Evolutionary conservation across 805 yeast species (phyloP).

Genomic region (Ogataea allantospora): DNA sequence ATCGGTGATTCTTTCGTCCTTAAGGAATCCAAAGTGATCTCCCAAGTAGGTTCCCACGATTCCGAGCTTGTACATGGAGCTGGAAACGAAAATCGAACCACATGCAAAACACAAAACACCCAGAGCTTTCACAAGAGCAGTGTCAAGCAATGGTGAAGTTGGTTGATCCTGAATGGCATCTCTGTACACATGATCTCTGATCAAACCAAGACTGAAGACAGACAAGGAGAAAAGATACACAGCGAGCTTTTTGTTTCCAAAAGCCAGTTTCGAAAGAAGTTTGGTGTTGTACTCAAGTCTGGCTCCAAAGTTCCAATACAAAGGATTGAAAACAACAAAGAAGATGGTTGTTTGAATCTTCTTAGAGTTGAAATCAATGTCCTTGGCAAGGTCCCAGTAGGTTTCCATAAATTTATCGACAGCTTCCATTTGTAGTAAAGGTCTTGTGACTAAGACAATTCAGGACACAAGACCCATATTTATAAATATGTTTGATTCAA

Average conservation of each 20-base stretch:
- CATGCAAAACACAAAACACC: conserved; percentile 56
- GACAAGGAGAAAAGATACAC: conserved; percentile 82
- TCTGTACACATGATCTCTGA: conserved; percentile 75
- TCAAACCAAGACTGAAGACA: conserved; percentile 81
- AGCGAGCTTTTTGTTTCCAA: conserved; percentile 65
- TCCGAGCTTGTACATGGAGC: conserved; percentile 91
- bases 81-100: conserved; percentile 79
- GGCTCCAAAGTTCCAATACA: conserved; percentile 94
- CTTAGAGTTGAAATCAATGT: conserved; percentile 25
- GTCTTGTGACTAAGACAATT: conserved; percentile 6
- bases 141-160: conserved; percentile 51
- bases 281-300: conserved; percentile 79
- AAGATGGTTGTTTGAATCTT: conserved; percentile 43
- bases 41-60: conserved; percentile 96
- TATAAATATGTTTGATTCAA: conserved; percentile 2
- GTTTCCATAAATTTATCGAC: conserved; percentile 19
- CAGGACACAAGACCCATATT: conserved; percentile 2
- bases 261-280: conserved; percentile 68
- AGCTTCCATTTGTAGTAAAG: conserved; percentile 15
- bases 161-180: conserved; percentile 72
- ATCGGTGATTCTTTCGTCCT: conserved; percentile 83
- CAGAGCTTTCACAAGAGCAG: conserved; percentile 33
- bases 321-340: conserved; percentile 85
- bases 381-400: conserved; percentile 24
- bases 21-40: conserved; percentile 94